A percentile compares a stretch with the other conserved stretches of the same genome.
These are phyloP conservation scores for Penicillium frequentans DNA, from an alignment of 2,329 filamentous ascomycete genomes.

Conservation along the genomic window DNA sequence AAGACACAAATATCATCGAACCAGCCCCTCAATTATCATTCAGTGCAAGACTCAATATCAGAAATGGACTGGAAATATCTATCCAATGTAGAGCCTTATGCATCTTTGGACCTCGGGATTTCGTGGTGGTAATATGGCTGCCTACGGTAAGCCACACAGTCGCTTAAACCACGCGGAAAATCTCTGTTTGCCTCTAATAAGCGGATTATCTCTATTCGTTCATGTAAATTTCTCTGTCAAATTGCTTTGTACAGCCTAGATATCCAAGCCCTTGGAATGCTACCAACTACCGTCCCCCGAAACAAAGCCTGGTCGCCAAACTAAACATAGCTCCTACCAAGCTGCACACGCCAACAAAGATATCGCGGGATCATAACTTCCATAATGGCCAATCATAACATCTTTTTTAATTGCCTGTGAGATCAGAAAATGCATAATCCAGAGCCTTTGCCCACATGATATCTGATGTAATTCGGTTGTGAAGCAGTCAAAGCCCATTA, in stretches of 20 bases:
- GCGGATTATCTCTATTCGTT: not conserved
- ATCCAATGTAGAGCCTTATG: too few relatives aligned
- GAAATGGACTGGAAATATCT: accelerated
- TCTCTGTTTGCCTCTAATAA: not conserved
- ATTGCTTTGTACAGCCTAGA: not conserved
- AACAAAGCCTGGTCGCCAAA: not conserved
- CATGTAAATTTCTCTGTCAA: not conserved
- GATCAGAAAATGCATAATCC: not conserved
- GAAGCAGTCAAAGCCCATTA: not conserved
- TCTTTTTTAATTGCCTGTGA: too few relatives aligned
- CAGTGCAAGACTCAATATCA: too few relatives aligned
- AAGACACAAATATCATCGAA: too few relatives aligned
- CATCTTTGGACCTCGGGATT: too few relatives aligned
- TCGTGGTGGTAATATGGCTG: not conserved
- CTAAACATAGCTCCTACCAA: not conserved
- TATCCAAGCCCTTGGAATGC: not conserved
- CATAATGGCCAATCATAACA: not conserved
- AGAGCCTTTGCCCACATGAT: not conserved
- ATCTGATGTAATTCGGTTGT: not conserved
- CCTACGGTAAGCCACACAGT: not conserved
- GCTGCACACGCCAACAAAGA: not conserved
- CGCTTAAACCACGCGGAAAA: not conserved
- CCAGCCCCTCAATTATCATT: too few relatives aligned
- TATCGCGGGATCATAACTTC: not conserved
- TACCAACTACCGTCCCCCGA: not conserved